phyloP scores from a whole-genome alignment of 2,329 filamentous ascomycete species.

The Blumeria graminis region DNA sequence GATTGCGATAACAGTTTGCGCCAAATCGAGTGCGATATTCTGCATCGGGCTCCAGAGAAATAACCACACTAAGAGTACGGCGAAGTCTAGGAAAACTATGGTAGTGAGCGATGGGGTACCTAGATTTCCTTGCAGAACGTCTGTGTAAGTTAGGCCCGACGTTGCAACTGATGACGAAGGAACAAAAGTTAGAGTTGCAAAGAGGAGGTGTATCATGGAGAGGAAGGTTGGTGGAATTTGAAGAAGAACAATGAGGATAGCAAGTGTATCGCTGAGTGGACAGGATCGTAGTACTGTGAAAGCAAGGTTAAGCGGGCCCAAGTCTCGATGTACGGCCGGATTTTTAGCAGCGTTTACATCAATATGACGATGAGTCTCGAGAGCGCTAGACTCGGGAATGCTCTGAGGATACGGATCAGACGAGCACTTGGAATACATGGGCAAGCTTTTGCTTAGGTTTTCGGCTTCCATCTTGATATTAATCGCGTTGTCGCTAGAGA shows the following conservation, averaged over 20 bases:
- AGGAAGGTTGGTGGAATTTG: conserved; percentile 74
- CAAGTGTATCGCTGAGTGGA: conserved; percentile 82
- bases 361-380: conserved; percentile 36
- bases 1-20: conserved; percentile 80
- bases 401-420: conserved; percentile 22
- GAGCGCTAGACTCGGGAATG: conserved; percentile 18
- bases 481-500: conserved; percentile 8
- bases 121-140: conserved; percentile 72
- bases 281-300: conserved; percentile 74
- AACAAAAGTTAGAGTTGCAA: conserved; percentile 80
- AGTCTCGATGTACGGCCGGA: conserved; percentile 41
- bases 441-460: conserved; percentile 22
- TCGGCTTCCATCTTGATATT: conserved; percentile 17
- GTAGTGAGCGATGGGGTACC: conserved; percentile 71
- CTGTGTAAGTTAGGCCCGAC: conserved; percentile 47
- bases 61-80: conserved; percentile 67
- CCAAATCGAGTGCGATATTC: conserved; percentile 68
- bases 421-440: conserved; percentile 30
- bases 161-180: conserved; percentile 60
- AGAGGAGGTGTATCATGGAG: conserved; percentile 74
- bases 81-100: conserved; percentile 58
- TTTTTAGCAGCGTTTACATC: conserved; percentile 48
- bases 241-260: conserved; percentile 86
- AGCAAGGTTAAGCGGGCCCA: conserved; percentile 51
- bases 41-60: conserved; percentile 73